Base-by-base conservation (phyloP, 768 basidiomycete species). In the Tylopilus vinaceipallidus region DNA sequence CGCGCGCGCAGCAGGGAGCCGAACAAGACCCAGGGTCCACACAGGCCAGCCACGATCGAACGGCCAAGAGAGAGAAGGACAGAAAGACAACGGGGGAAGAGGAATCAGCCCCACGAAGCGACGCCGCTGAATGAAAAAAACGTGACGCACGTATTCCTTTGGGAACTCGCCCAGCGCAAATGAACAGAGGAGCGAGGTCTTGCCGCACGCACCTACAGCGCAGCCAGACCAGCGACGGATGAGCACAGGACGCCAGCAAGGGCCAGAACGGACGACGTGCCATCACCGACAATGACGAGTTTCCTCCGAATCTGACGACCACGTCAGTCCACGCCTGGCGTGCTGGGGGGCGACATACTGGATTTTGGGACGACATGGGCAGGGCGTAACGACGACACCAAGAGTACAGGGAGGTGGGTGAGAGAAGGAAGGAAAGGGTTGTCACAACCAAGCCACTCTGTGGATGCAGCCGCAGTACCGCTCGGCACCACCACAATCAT, bases 241-340 rank as follows among this genome's bases (percentile, higher is more conserved):
- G n/a, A n/a, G n/a, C n/a, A n/a, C n/a, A n/a, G n/a, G n/a, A n/a
- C n/a, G n/a, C n/a, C n/a, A n/a, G n/a, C n/a, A n/a, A n/a, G n/a
- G n/a, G n/a, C n/a, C n/a, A 23, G 20, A 24, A 32, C 27, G 22
- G 27, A 27, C 4, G 16, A 77, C 84, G 67, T 76, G 76, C 95
- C 95, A 72, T 99, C 95, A 59, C 95, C 95, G 54, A 98, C 94
- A 66, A 94, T 93, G 71, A 95, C 94, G 50, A 98, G 77, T 74
- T 98, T 98, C 63, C 94, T 81, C 60, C 92, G 84, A 70, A 98
- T 90, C 92, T 95, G 23, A 20, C 41, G 41, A 49, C 22, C 42
- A 3, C 37, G 32, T 44, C 14, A 35, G 50, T 24, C 30, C 3
- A 33, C 20, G 20, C 27, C 27, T 29, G 27, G 27, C 27, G 6